Conservation (phyloP, 805 yeast species). For the Myxozyma neglecta region DNA sequence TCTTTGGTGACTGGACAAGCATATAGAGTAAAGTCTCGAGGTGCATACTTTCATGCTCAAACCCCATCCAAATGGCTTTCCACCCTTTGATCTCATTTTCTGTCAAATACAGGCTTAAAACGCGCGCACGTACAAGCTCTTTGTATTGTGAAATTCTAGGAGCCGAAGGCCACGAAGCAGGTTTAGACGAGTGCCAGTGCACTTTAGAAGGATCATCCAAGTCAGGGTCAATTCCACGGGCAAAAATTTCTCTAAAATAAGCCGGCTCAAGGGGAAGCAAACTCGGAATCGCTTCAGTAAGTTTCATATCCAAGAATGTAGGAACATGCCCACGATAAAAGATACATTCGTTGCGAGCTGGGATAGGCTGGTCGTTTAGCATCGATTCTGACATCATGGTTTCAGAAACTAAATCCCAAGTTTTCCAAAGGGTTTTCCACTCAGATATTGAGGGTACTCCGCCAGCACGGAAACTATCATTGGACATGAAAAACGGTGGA, state of each 20-base stretch:
- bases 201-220: constrained; percentile 32
- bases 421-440: constrained; percentile 28
- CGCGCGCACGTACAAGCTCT: constrained; percentile 18
- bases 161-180: constrained; percentile 27
- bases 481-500: constrained; percentile 12
- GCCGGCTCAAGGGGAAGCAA: constrained; percentile 11
- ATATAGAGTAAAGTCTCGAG: constrained; percentile 33
- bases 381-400: constrained; percentile 22
- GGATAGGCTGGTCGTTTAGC: constrained; percentile 30
- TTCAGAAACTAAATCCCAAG: constrained; percentile 30
- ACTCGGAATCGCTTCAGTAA: constrained; percentile 17
- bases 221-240: constrained; percentile 35
- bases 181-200: constrained; percentile 31
- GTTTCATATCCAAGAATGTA: constrained; percentile 31
- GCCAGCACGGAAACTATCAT: neutral
- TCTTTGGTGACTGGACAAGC: constrained; percentile 27
- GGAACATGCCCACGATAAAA: constrained; percentile 35
- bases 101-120: neutral
- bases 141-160: constrained; percentile 13
- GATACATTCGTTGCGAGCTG: constrained; percentile 31
- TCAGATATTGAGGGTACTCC: constrained; percentile 23
- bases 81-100: neutral
- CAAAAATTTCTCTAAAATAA: constrained; percentile 28
- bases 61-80: constrained; percentile 32
- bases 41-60: constrained; percentile 35